phyloP scores from a whole-genome alignment of 306 rosid genomes.

The Vicia faba region DNA sequence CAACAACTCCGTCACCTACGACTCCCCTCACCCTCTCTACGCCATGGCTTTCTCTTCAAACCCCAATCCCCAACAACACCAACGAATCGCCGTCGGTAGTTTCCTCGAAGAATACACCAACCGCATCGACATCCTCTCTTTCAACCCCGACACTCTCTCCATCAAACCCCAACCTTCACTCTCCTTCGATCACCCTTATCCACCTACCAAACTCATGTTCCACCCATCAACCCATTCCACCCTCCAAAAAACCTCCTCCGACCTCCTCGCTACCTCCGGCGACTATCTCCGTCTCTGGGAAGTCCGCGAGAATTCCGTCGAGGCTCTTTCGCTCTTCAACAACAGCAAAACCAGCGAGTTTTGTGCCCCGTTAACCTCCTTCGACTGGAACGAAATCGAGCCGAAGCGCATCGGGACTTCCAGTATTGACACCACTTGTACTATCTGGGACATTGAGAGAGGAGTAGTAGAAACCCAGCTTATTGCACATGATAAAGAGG shows the following conservation, averaged over 20 bases:
- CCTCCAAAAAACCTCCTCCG: constrained; percentile 45
- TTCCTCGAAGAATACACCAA: constrained; percentile 81
- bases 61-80: constrained; percentile 34
- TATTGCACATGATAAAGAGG: constrained; percentile 97
- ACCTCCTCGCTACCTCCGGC: constrained; percentile 91
- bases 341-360: constrained; percentile 85
- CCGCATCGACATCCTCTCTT: constrained; percentile 81
- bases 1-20: constrained; percentile 58
- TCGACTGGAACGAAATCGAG: constrained; percentile 94
- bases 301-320: constrained; percentile 61
- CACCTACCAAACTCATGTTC: constrained; percentile 97
- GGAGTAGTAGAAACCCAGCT: constrained; percentile 89
- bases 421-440: constrained; percentile 94
- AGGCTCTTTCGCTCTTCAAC: constrained; percentile 72
- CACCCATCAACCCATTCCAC: constrained; percentile 58
- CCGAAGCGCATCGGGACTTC: constrained; percentile 84
- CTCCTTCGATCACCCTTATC: constrained; percentile 95
- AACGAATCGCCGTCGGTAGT: constrained; percentile 79
- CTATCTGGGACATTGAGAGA: constrained; percentile 87
- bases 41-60: constrained; percentile 69
- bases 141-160: constrained; percentile 70
- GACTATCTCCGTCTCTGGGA: constrained; percentile 99
- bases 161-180: constrained; percentile 59
- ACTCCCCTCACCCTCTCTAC: constrained; percentile 78
- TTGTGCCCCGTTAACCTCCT: constrained; percentile 91